Evolutionary conservation across 768 basidiomycete species (phyloP).

Genomic region (Psilocybe cyanescens): DNA sequence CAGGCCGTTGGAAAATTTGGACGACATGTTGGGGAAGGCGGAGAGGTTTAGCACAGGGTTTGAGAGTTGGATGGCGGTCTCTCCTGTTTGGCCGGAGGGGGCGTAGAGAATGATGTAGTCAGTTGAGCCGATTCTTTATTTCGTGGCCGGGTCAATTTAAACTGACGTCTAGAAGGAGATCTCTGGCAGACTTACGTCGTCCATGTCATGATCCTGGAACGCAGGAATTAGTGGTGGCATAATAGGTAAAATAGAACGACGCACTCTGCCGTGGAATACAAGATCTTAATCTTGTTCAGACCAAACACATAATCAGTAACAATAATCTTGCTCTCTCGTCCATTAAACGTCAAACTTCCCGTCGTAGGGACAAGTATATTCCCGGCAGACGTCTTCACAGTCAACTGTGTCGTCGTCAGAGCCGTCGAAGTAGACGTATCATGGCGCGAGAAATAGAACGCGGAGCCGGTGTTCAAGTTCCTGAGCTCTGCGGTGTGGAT

Average conservation of each 20-base stretch:
- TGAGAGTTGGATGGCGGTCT: slow-evolving; percentile 43
- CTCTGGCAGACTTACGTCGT: slow-evolving; percentile 41
- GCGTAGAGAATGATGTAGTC: slow-evolving; percentile 52
- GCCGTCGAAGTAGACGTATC: slow-evolving; percentile 47
- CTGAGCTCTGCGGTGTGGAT: slow-evolving; percentile 51
- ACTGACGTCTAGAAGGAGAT: background rate
- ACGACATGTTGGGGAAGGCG: slow-evolving; percentile 31
- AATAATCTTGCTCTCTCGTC: slow-evolving; percentile 53
- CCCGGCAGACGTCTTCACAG: slow-evolving; percentile 46
- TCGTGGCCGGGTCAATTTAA: background rate
- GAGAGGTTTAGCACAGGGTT: slow-evolving; percentile 31
- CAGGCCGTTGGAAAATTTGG: slow-evolving; percentile 37
- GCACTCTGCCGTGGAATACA: slow-evolving; percentile 53
- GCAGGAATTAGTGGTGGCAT: background rate
- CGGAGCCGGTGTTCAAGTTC: slow-evolving; percentile 46
- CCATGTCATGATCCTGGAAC: slow-evolving; percentile 53
- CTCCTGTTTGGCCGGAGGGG: slow-evolving; percentile 42
- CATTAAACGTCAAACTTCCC: slow-evolving; percentile 44
- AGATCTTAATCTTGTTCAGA: slow-evolving; percentile 30
- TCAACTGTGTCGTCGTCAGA: slow-evolving; percentile 46
- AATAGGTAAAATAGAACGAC: slow-evolving; percentile 15
- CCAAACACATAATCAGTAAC: slow-evolving; percentile 55
- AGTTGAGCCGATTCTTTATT: slow-evolving; percentile 37
- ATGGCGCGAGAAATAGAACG: slow-evolving; percentile 56
- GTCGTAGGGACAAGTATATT: slow-evolving; percentile 38